Base-by-base conservation (phyloP, 106 monocot genomes). In the Xerophyta viscosa region DNA sequence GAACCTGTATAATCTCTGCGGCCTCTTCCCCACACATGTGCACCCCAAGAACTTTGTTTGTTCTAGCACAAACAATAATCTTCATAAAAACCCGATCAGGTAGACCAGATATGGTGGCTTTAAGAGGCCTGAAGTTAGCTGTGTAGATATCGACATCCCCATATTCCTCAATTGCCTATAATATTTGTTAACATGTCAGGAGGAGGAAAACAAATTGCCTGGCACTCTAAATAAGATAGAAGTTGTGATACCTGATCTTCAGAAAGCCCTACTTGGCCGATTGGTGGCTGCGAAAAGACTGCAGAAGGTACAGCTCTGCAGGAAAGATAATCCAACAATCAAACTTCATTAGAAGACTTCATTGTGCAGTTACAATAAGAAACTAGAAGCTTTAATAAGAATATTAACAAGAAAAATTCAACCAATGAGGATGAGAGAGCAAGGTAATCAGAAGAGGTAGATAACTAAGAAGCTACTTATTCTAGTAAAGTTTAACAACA, bases 21-120 rank as follows among this genome's bases (percentile, higher is more conserved):
- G 98, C 70, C 52, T 98, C 98, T 17, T 98, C 98, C 27, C 98
- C 98, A 68, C 98, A 98, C 98, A 98, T 83, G 71, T 98, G 98
- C 14, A 90, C 90, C 12, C 98, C 98, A 60, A 98, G 60, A 63
- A 98, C 98, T 77, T 68, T 83, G 57, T 85, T 60, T 27, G 85
- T 82, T 4, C 65, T 98, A 57, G 90, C 90, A 69, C 82, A 98
- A 55, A 90, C 98, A 46, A 98, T 82, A 11, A 98, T 31, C 68
- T 98, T 98, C 82, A 98, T 98, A 22, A 77, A 80, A 6, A 77
- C 66, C 8, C 98, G 85, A 71, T 98, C 98, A 57, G 98, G 90
- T 46, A 98, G 77, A 22, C 98, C 98, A 45, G 98, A 98, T 9
- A 98, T 28, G 55, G 98, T 98, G 21, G 89, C 90, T 66, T 86